phyloP scores from a whole-genome alignment of 2,329 filamentous ascomycete genomes.

The Remersonia thermophila region DNA sequence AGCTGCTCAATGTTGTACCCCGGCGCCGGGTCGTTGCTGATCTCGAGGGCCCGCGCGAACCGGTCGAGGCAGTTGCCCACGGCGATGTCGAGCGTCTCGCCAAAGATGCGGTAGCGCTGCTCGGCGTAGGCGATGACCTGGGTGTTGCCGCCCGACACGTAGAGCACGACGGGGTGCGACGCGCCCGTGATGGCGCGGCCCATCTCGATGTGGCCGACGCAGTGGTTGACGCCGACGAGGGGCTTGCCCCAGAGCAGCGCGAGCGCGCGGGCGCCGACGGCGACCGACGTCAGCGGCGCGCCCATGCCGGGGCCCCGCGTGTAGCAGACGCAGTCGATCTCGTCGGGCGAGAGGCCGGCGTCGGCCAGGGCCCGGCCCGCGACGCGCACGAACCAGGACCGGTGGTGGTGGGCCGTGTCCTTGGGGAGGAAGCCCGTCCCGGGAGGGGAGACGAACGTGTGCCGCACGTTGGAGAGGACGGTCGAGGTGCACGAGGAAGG shows the following conservation, averaged over 20 bases:
- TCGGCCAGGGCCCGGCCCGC: slow-evolving; percentile 66
- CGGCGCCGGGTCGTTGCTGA: slow-evolving; percentile 90
- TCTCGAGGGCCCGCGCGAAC: slow-evolving; percentile 80
- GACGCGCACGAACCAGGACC: slow-evolving; percentile 69
- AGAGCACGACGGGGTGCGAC: slow-evolving; percentile 83
- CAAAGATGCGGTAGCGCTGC: slow-evolving; percentile 92
- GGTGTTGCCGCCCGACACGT: slow-evolving; percentile 91
- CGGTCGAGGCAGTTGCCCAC: slow-evolving; percentile 96
- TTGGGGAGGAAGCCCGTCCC: slow-evolving; percentile 93
- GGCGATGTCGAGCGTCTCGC: slow-evolving; percentile 92
- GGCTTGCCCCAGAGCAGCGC: slow-evolving; percentile 74
- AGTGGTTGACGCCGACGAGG: slow-evolving; percentile 95
- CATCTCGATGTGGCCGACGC: slow-evolving; percentile 98
- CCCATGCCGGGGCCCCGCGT: slow-evolving; percentile 96
- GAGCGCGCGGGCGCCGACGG: slow-evolving; percentile 72
- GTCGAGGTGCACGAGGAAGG: slow-evolving; percentile 34
- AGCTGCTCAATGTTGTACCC: slow-evolving; percentile 98
- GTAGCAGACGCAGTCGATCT: slow-evolving; percentile 89
- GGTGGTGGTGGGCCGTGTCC: slow-evolving; percentile 88
- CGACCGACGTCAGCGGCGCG: slow-evolving; percentile 76
- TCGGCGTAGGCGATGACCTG: slow-evolving; percentile 96
- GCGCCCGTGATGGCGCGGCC: slow-evolving; percentile 85
- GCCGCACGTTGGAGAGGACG: slow-evolving; percentile 85
- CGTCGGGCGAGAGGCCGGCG: slow-evolving; percentile 46
- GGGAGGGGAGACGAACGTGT: slow-evolving; percentile 85